Base-by-base conservation (phyloP, 169 alveolate genomes). In the Cytauxzoon felis region DNA sequence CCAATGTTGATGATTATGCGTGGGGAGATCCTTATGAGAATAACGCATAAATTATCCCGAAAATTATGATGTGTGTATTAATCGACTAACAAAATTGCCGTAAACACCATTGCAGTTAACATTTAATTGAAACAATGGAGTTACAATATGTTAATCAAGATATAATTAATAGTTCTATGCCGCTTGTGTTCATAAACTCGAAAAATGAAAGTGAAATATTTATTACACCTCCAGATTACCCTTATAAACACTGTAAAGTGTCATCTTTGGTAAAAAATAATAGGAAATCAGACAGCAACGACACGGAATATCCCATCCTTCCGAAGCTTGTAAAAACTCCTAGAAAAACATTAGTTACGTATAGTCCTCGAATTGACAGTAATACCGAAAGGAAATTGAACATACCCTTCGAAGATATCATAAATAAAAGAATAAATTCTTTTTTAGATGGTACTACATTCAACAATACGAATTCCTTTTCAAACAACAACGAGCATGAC, bases 321-420 rank as follows among this genome's bases (percentile, higher is more conserved):
- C 82, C 82, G 9, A 72, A 72, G n/a, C 8, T 50, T 23, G 78
- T 72, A 48, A 72, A 62, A 52, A 72, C 82, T 16, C 60, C 78
- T 19, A 65, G 78, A 21, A 49, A 64, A 40, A 72, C 82, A 7
- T 42, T 72, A 38, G 60, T 72, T 13, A 60, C 82, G 26, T 72
- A 27, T 43, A 30, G 82, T 62, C 50, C 72, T 6, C 48, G 65
- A 23, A 3, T 40, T 27, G 26, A 24, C 36, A 69, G 53, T 8
- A 29, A 61, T 21, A n/a, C 18, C 36, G 64, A 57, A 30, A 4
- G 21, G n/a, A 13, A 24, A 26, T n/a, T 45, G 43, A 26, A 21
- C 5, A 21, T n/a, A 32, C 49, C 66, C 29, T 48, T 72, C 11
- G 82, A 72, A 33, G 41, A 33, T 23, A 27, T 56, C 45, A 24